Evolutionary conservation across 805 yeast species (phyloP).

Genomic region (Wickerhamiella musiphila): DNA sequence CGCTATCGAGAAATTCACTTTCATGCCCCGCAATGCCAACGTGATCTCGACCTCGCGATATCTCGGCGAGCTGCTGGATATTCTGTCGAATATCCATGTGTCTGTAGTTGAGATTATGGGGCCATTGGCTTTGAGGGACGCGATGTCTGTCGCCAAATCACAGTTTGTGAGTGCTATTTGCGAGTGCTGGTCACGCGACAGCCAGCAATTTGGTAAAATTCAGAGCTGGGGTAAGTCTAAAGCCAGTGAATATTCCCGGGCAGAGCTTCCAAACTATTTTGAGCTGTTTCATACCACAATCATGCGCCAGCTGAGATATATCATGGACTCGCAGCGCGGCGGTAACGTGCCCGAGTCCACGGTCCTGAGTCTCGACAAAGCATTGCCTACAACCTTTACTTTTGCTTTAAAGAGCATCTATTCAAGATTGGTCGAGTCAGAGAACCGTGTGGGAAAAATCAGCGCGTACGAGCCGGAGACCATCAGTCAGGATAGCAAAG

Average conservation of each 20-base stretch:
- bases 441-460: constrained; percentile 24
- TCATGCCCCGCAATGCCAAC: constrained; percentile 48
- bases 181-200: constrained; percentile 35
- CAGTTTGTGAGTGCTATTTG: constrained; percentile 32
- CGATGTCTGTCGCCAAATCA: constrained; percentile 21
- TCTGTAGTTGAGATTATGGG: constrained; percentile 21
- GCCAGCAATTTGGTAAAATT: constrained; percentile 21
- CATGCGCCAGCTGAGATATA: constrained; percentile 8
- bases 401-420: constrained; percentile 9
- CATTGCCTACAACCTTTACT: constrained; percentile 9
- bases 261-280: constrained; percentile 25
- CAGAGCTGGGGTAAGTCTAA: constrained; percentile 29
- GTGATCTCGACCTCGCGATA: constrained; percentile 41
- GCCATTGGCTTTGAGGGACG: constrained; percentile 2
- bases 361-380: constrained; percentile 1
- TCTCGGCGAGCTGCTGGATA: constrained; percentile 29
- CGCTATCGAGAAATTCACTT: constrained; percentile 27
- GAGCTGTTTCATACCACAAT: constrained; percentile 22
- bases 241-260: constrained; percentile 21
- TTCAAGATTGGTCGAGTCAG: constrained; percentile 6
- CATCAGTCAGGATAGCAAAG: constrained; percentile 32
- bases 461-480: constrained; percentile 24
- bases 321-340: constrained; percentile 8
- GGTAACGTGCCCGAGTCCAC: constrained; percentile 5
- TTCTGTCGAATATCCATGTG: constrained; percentile 26